Evolutionary conservation across 768 basidiomycete genomes (phyloP).

Genomic region (Pisolithus sp.): DNA sequence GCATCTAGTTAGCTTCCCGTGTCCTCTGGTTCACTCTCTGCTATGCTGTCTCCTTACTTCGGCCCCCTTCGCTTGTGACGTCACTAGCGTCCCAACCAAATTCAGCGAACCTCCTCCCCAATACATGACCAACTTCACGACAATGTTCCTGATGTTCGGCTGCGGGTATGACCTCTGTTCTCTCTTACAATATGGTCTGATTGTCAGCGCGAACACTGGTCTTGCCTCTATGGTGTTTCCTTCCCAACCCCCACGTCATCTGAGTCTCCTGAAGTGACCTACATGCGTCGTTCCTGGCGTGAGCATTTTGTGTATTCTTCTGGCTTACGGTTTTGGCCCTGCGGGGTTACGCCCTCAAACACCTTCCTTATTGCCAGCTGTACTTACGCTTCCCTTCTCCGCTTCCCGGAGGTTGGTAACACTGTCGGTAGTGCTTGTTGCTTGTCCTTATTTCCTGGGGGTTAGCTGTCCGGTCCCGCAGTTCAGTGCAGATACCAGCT

Average conservation of each 20-base stretch:
- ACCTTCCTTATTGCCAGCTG: constrained; percentile 37
- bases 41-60: too few relatives aligned
- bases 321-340: constrained; percentile 38
- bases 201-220: constrained; percentile 65
- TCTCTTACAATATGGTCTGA: constrained; percentile 60
- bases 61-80: constrained; percentile 47
- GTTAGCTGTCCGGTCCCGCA: constrained; percentile 55
- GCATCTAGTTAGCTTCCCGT: constrained; percentile 53
- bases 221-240: constrained; percentile 45
- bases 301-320: too few relatives aligned
- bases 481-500: constrained; percentile 62
- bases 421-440: constrained; percentile 69
- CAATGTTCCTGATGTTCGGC: too few relatives aligned
- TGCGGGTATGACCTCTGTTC: constrained; percentile 67
- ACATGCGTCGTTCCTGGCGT: constrained; percentile 42
- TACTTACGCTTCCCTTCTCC: constrained; percentile 58
- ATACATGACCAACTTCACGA: too few relatives aligned
- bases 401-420: constrained; percentile 76
- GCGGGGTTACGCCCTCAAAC: constrained; percentile 38
- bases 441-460: constrained; percentile 63
- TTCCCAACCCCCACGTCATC: too few relatives aligned
- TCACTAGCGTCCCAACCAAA: constrained; percentile 48
- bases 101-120: constrained; percentile 46
- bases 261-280: too few relatives aligned
- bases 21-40: constrained; percentile 64